A percentile compares a stretch with the other conserved stretches of the same genome.
phyloP scores from a whole-genome alignment of 129 eudicot genomes.

The Arctium minus region DNA sequence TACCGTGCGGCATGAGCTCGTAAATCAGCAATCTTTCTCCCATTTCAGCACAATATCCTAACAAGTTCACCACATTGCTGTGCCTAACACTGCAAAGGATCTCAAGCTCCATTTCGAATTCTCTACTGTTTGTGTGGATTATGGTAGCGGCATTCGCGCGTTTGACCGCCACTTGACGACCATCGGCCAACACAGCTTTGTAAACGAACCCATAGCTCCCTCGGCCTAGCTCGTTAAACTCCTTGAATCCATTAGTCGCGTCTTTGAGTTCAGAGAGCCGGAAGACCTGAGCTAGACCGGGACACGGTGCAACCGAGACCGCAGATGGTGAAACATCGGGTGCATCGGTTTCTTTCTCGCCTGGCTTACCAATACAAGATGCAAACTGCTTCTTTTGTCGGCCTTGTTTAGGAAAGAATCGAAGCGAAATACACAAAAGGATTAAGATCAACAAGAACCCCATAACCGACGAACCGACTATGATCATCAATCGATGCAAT shows the following conservation, averaged over 20 bases:
- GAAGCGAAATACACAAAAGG: slow-evolving; percentile 51
- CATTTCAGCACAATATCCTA: slow-evolving; percentile 96
- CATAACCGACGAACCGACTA: slow-evolving; percentile 49
- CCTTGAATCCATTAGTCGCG: slow-evolving; percentile 95
- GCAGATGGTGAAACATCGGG: slow-evolving; percentile 37
- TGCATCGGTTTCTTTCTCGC: slow-evolving; percentile 46
- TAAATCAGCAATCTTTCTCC: slow-evolving; percentile 88
- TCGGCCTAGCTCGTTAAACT: slow-evolving; percentile 91
- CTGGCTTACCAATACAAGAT: slow-evolving; percentile 49
- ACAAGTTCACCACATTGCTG: slow-evolving; percentile 65
- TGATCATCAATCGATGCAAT: slow-evolving; percentile 42
- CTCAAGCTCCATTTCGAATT: slow-evolving; percentile 83
- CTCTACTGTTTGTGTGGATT: slow-evolving; percentile 80
- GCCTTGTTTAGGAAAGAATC: slow-evolving; percentile 41
- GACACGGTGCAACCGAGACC: slow-evolving; percentile 57
- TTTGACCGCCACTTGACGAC: slow-evolving; percentile 87
- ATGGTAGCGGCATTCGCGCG: slow-evolving; percentile 98
- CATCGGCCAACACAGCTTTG: slow-evolving; percentile 79
- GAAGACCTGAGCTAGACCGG: slow-evolving; percentile 84
- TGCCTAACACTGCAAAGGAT: slow-evolving; percentile 86
- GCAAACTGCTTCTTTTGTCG: slow-evolving; percentile 45
- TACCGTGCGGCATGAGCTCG: slow-evolving; percentile 85
- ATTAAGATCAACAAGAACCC: slow-evolving; percentile 50
- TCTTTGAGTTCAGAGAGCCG: slow-evolving; percentile 89
- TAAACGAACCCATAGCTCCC: slow-evolving; percentile 98